Conservation (phyloP, 1,284 basidiomycete species). For the Ustilago bromivora region DNA sequence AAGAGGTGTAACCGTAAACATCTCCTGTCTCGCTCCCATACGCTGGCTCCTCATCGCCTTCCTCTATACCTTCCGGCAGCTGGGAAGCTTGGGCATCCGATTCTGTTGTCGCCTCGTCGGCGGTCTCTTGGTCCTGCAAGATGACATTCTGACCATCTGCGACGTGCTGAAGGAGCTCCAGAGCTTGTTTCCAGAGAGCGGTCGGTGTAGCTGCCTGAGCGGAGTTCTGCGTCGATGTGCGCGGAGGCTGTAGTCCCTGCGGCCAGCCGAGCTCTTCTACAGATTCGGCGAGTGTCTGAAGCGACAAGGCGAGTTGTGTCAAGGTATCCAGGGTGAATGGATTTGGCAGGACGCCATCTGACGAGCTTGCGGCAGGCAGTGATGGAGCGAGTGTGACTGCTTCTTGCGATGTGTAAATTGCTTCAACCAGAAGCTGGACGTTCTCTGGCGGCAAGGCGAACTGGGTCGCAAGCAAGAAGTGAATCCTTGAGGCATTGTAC, state of each 20-base stretch:
- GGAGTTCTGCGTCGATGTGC: not conserved
- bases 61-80: not conserved
- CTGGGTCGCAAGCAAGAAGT: constrained; percentile 51
- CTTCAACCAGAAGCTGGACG: constrained; percentile 26
- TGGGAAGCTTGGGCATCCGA: not conserved
- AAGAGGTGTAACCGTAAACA: constrained; percentile 52
- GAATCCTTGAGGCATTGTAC: constrained; percentile 49
- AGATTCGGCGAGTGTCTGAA: constrained; percentile 49
- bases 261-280: constrained; percentile 52
- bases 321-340: constrained; percentile 52
- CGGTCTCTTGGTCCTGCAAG: constrained; percentile 28
- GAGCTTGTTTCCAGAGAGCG: constrained; percentile 36
- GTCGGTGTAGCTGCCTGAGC: not conserved
- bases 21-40: not conserved
- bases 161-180: constrained; percentile 25
- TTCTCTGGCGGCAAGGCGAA: constrained; percentile 48
- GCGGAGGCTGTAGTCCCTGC: constrained; percentile 9
- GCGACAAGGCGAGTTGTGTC: constrained; percentile 39
- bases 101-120: not conserved
- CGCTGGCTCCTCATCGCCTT: not conserved
- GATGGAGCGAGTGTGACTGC: constrained; percentile 36
- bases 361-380: not conserved
- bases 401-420: constrained; percentile 26
- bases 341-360: constrained; percentile 28
- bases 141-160: constrained; percentile 32